A percentile compares a stretch with the other conserved stretches of the same genome.
phyloP scores from a whole-genome alignment of 2,329 filamentous ascomycete species.

The Epichloe gansuensis region DNA sequence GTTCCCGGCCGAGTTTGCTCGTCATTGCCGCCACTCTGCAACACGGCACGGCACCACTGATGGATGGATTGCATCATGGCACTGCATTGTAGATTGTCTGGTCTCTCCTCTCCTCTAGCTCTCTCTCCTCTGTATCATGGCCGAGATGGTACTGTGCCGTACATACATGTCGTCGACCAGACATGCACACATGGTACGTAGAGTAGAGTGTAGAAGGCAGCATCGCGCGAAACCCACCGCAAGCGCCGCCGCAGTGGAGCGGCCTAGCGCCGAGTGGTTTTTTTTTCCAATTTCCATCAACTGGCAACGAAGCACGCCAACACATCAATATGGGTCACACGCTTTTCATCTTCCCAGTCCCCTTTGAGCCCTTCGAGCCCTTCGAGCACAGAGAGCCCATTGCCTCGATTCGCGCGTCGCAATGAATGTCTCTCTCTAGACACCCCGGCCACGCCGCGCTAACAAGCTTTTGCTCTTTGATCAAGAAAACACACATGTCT shows the following conservation, averaged over 20 bases:
- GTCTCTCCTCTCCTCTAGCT: too few relatives aligned
- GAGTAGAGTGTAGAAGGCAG: not conserved
- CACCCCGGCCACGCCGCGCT: conserved; percentile 39
- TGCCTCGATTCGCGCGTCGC: conserved; percentile 26
- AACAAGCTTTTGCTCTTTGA: conserved; percentile 20
- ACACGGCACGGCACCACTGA: not conserved
- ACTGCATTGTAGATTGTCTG: not conserved
- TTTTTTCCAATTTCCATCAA: conserved; percentile 36
- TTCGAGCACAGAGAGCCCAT: conserved; percentile 31
- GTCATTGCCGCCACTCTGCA: not conserved
- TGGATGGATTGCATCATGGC: not conserved
- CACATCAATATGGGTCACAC: conserved; percentile 74
- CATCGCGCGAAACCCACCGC: conserved; percentile 13
- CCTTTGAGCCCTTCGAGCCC: conserved; percentile 34
- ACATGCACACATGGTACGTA: too few relatives aligned
- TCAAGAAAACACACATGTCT: conserved; percentile 48
- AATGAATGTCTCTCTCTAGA: conserved; percentile 22
- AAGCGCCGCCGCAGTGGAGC: conserved; percentile 48
- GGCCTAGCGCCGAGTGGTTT: conserved; percentile 48
- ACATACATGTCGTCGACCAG: too few relatives aligned
- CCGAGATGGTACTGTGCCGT: too few relatives aligned
- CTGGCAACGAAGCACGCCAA: conserved; percentile 79
- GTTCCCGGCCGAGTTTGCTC: not conserved
- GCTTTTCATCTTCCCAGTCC: conserved; percentile 11
- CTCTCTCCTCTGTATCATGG: too few relatives aligned